These are phyloP conservation scores for Cyclotella atomus DNA, from an alignment of 108 stramenopile genomes.

Conservation along the genomic window DNA sequence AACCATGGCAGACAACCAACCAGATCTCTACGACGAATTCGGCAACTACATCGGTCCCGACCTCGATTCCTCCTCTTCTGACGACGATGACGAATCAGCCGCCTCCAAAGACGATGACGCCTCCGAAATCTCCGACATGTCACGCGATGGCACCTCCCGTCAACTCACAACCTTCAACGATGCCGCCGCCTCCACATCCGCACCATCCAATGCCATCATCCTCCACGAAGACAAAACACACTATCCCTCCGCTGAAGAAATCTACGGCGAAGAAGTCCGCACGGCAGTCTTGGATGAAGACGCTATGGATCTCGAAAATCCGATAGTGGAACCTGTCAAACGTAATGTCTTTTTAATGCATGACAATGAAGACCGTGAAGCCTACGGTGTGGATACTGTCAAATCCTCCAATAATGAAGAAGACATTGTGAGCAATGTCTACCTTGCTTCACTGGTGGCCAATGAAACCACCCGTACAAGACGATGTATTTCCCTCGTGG, in stretches of 20 bases:
- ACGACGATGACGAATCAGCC: constrained; percentile 30
- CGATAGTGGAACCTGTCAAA: constrained; percentile 92
- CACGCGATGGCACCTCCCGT: constrained; percentile 42
- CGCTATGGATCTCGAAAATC: constrained; percentile 96
- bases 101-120: constrained; percentile 62
- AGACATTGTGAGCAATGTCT: constrained; percentile 61
- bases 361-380: constrained; percentile 41
- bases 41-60: constrained; percentile 99
- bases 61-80: constrained; percentile 69
- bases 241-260: constrained; percentile 96
- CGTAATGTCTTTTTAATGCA: constrained; percentile 72
- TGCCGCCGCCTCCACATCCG: constrained; percentile 33
- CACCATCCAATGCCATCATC: constrained; percentile 86
- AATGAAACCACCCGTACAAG: constrained; percentile 76
- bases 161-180: constrained; percentile 43
- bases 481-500: constrained; percentile 91
- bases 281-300: constrained; percentile 99
- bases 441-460: constrained; percentile 60
- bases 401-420: constrained; percentile 14
- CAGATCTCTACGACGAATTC: constrained; percentile 99
- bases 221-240: constrained; percentile 99
- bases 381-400: constrained; percentile 44
- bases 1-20: constrained; percentile 68
- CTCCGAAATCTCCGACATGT: constrained; percentile 70
- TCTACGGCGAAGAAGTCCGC: constrained; percentile 91